Evolutionary conservation across 2,329 filamentous ascomycete genomes (phyloP), one percentile per base, ranked within the genome.

Genomic region (Trichoderma aggressivum): DNA sequence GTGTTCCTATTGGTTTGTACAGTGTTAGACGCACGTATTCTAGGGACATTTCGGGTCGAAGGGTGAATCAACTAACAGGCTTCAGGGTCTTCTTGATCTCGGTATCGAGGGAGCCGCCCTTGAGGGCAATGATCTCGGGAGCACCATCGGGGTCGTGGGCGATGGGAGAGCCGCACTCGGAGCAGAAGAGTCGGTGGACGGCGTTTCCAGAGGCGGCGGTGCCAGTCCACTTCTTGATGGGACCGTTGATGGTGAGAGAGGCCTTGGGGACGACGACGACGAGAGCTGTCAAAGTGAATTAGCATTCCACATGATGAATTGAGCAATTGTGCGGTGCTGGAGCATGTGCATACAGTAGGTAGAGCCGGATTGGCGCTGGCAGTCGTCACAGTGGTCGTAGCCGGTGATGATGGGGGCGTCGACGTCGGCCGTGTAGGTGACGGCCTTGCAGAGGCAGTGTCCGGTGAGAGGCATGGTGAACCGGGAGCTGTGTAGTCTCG

Each of bases 381-480:
- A 92, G 81, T 91, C 90, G 78, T 92, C 90, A 77, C 90, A 92
- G 84, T 92, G 90, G 78, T 92, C 91, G 79, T 92, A 91, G 74
- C 86, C 90, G 65, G 87, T 88, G 79, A 87, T 56, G 69, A 87
- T 77, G 67, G 86, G 86, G 62, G 80, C 82, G 30, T 87, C 86
- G 72, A 86, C 80, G 79, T 86, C 84, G 64, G 81, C 83, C 78
- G 86, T 86, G 86, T 93, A 94, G 78, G 90, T 92, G 81, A 91
- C 88, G 77, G 88, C 86, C 79, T 89, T 89, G 86, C 90, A 92
- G 74, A 92, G 89, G 80, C 90, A 92, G 86, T 92, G 89, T 80
- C 90, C 90, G 69, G 86, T 85, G 79, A 91, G 85, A 87, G 86
- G 83, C 90, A 91, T 91, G 73, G 74, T 91, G 73, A 73, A 88